Percentiles rank a stretch among this genome's conserved stretches.
These are phyloP conservation scores for Macadamia integrifolia DNA, from an alignment of 164 flowering plant genomes.

Conservation along the genomic window DNA sequence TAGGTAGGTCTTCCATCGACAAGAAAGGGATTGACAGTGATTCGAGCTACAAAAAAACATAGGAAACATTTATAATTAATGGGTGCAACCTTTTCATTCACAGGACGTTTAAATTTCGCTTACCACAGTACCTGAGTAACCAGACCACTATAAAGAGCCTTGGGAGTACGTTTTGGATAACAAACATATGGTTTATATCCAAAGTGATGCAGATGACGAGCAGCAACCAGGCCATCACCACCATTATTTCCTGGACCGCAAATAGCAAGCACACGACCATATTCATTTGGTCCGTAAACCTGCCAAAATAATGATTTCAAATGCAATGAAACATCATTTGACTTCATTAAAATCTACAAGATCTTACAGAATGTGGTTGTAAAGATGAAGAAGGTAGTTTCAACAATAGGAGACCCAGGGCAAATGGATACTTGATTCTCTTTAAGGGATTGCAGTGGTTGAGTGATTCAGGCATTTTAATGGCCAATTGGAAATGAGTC, in stretches of 20 bases:
- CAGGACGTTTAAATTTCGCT: not conserved
- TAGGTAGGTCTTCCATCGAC: slow-evolving; percentile 69
- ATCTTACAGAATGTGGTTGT: no score
- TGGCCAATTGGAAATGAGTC: no score
- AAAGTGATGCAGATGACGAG: slow-evolving; percentile 91
- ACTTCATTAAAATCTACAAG: no score
- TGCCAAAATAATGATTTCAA: slow-evolving; percentile 18
- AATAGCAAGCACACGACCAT: slow-evolving; percentile 71
- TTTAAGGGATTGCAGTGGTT: no score
- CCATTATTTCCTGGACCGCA: slow-evolving; percentile 99
- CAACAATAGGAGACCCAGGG: no score
- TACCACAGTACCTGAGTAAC: slow-evolving; percentile 69
- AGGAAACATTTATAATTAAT: slow-evolving; percentile 17
- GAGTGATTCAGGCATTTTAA: no score
- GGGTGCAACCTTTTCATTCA: not conserved
- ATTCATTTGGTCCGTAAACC: slow-evolving; percentile 70
- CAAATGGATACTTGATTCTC: no score
- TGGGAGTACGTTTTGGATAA: slow-evolving; percentile 82
- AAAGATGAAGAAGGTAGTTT: no score
- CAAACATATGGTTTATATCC: slow-evolving; percentile 81
- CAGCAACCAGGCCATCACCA: slow-evolving; percentile 96
- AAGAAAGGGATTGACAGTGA: slow-evolving; percentile 79
- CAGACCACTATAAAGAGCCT: slow-evolving; percentile 75
- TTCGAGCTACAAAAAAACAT: slow-evolving; percentile 63
- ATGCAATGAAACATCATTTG: not conserved